Evolutionary conservation across 495 filamentous ascomycete species (phyloP).

Genomic region (Penicillium odoratum): DNA sequence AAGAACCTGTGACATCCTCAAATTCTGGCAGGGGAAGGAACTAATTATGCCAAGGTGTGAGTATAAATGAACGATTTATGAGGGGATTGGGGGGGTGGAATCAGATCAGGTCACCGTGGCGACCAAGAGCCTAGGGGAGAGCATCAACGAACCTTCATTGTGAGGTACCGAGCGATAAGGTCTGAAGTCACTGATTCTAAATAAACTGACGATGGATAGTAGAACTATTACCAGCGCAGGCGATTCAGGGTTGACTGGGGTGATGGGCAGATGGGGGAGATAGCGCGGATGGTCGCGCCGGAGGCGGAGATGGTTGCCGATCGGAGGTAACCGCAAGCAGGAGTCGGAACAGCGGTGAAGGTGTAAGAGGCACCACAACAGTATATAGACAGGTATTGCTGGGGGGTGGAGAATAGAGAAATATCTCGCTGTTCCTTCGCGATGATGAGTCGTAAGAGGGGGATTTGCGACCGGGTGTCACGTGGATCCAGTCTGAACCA

Average conservation of each 20-base stretch:
- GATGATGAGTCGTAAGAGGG: slow-evolving; percentile 9
- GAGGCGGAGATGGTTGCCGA: slow-evolving; percentile 25
- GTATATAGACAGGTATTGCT: background rate
- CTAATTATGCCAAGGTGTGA: slow-evolving; percentile 43
- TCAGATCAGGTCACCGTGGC: slow-evolving; percentile 1
- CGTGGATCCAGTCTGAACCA: slow-evolving; percentile 37
- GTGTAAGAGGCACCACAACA: background rate
- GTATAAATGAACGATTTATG: background rate
- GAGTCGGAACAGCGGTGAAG: background rate
- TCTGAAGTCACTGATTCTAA: background rate
- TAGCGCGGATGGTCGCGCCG: slow-evolving; percentile 26
- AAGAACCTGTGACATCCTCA: slow-evolving; percentile 80
- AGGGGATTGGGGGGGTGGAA: background rate
- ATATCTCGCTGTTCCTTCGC: background rate
- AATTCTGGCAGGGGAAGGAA: slow-evolving; percentile 88
- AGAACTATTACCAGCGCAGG: background rate
- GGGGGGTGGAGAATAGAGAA: background rate
- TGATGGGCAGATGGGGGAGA: slow-evolving; percentile 8
- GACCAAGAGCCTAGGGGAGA: background rate
- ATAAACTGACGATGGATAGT: background rate
- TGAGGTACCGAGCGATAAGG: background rate
- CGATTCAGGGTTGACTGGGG: background rate
- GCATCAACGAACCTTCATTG: slow-evolving; percentile 8
- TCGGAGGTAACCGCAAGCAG: slow-evolving; percentile 26
- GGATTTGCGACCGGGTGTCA: slow-evolving; percentile 36